A percentile compares a stretch with the other conserved stretches of the same genome.
Conservation (phyloP, 2,329 filamentous ascomycete genomes). For the Pseudogymnoascus sp. region DNA sequence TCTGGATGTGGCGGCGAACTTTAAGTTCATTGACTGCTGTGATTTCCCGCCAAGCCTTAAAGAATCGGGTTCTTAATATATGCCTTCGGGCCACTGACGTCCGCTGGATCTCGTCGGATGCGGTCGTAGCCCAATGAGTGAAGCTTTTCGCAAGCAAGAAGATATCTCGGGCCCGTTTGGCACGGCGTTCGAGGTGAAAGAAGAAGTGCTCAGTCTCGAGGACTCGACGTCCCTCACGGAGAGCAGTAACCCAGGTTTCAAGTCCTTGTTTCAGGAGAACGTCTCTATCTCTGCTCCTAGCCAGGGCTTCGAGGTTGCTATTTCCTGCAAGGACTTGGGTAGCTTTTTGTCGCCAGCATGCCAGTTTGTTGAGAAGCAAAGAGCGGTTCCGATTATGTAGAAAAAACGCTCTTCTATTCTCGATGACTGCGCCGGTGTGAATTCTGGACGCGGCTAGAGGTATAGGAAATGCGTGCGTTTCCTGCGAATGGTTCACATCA, state of each 20-base stretch:
- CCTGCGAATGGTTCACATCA: neutral
- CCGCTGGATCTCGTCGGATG: slow-evolving; percentile 56
- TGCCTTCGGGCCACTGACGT: slow-evolving; percentile 63
- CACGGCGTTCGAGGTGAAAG: slow-evolving; percentile 49
- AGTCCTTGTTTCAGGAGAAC: slow-evolving; percentile 46
- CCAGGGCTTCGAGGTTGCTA: slow-evolving; percentile 34
- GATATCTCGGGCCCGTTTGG: slow-evolving; percentile 55
- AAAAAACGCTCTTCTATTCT: neutral
- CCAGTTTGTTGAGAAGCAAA: neutral
- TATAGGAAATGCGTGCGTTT: neutral
- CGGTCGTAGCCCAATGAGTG: slow-evolving; percentile 59
- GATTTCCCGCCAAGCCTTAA: slow-evolving; percentile 61
- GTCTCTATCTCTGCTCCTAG: slow-evolving; percentile 41
- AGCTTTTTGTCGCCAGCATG: slow-evolving; percentile 23
- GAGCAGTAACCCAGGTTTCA: slow-evolving; percentile 39
- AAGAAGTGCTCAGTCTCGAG: slow-evolving; percentile 45
- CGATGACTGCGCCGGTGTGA: neutral
- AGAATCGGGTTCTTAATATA: slow-evolving; percentile 61
- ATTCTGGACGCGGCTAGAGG: neutral
- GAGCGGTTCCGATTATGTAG: neutral
- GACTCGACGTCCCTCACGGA: slow-evolving; percentile 19
- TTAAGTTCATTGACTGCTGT: slow-evolving; percentile 39
- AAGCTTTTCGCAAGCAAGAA: slow-evolving; percentile 59
- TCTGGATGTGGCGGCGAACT: slow-evolving; percentile 42
- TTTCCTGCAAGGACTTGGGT: slow-evolving; percentile 30